Evolutionary conservation across 495 filamentous ascomycete genomes (phyloP).

Genomic region (Annulohypoxylon stygium): DNA sequence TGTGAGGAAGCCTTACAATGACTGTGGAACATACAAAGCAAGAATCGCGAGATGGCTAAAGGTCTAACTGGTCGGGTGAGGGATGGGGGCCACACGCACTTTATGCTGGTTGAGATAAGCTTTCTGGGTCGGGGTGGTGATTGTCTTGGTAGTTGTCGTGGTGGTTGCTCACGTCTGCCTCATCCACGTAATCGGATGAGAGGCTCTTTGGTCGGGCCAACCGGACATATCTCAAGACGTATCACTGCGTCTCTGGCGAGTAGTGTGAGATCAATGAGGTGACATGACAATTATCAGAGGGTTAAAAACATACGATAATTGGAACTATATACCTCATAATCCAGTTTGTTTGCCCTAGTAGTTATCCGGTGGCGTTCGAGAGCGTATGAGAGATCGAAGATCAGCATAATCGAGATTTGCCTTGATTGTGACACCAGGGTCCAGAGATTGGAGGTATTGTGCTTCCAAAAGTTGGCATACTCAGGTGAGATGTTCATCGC

Average conservation of each 20-base stretch:
- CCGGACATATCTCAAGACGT: neutral
- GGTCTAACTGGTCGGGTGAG: slow-evolving; percentile 6
- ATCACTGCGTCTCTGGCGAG: neutral
- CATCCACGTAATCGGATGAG: slow-evolving; percentile 16
- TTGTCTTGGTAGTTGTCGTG: neutral
- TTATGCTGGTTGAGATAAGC: slow-evolving; percentile 33
- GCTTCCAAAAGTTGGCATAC: neutral
- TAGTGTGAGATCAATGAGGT: neutral
- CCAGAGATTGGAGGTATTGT: neutral
- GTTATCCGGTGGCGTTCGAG: neutral
- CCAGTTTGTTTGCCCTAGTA: neutral
- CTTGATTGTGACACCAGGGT: neutral
- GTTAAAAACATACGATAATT: neutral
- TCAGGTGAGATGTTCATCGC: neutral
- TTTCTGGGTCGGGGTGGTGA: slow-evolving; percentile 1
- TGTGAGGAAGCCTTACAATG: slow-evolving; percentile 7
- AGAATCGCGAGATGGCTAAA: neutral
- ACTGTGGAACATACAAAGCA: slow-evolving; percentile 3
- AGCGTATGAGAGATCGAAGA: neutral
- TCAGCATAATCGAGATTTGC: slow-evolving; percentile 6
- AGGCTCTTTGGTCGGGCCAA: slow-evolving; percentile 8
- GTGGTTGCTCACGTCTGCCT: neutral
- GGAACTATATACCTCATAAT: neutral
- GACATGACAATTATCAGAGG: neutral
- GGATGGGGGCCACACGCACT: slow-evolving; percentile 1